Percentiles rank a stretch among this genome's conserved stretches.
These are phyloP conservation scores for Vanrija sp. DNA, from an alignment of 1,284 basidiomycete genomes.

Conservation along the genomic window DNA sequence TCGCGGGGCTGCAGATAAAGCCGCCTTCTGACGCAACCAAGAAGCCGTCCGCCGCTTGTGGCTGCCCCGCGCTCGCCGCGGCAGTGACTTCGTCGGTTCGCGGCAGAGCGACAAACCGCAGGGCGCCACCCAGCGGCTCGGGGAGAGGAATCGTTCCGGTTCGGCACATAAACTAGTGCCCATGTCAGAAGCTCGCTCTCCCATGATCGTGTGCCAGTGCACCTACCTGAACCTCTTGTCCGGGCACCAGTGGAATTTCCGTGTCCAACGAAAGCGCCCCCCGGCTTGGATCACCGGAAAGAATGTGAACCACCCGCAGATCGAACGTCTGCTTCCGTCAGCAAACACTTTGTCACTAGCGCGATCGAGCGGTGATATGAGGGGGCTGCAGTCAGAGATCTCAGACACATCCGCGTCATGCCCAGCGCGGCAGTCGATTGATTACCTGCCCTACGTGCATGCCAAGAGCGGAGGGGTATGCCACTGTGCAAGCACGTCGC, in stretches of 20 bases:
- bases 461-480: too few species aligned
- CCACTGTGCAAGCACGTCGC: too few species aligned
- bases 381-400: too few species aligned
- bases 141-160: neutral
- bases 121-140: neutral
- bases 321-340: neutral
- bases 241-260: constrained; percentile 57
- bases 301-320: constrained; percentile 52
- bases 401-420: too few species aligned
- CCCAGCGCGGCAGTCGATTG: too few species aligned
- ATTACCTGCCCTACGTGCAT: too few species aligned
- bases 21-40: neutral
- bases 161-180: neutral
- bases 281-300: constrained; percentile 72
- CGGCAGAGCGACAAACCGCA: neutral
- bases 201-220: too few species aligned
- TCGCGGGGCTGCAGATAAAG: neutral
- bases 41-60: neutral
- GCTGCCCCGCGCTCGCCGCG: neutral
- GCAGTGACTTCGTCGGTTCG: neutral
- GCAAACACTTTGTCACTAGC: neutral
- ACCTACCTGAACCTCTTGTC: constrained; percentile 60
- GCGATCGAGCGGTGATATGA: neutral
- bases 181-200: neutral
- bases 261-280: constrained; percentile 70